phyloP scores from a whole-genome alignment of 1,139 yeast species.

The Pichia sp. region DNA sequence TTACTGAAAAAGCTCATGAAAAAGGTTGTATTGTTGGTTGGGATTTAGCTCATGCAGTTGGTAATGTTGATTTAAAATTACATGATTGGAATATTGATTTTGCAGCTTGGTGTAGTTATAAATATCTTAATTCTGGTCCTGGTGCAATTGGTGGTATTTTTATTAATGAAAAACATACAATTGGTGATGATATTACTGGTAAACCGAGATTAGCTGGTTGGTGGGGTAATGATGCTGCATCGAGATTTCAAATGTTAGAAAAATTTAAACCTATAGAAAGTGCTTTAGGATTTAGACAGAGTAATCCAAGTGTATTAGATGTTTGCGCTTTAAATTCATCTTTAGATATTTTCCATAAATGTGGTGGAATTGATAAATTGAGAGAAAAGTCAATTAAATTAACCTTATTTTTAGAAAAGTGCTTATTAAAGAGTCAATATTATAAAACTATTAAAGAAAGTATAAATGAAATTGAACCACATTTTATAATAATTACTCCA shows the following conservation, averaged over 20 bases:
- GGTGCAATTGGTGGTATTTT: conserved; percentile 85
- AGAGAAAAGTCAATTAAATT: conserved; percentile 52
- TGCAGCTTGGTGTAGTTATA: conserved; percentile 93
- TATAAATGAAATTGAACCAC: conserved; percentile 26
- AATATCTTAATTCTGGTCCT: conserved; percentile 86
- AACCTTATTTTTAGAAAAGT: conserved; percentile 50
- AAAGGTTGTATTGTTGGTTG: conserved; percentile 70
- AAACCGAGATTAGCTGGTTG: conserved; percentile 81
- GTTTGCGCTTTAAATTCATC: conserved; percentile 67
- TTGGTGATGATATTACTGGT: conserved; percentile 33
- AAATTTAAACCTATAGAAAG: conserved; percentile 71
- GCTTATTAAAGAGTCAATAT: conserved; percentile 39
- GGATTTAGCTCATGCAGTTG: conserved; percentile 95
- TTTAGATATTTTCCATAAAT: conserved; percentile 50
- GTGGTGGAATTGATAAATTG: conserved; percentile 58
- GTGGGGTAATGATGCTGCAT: conserved; percentile 83
- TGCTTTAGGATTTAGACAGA: conserved; percentile 83
- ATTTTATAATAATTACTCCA: conserved; percentile 74
- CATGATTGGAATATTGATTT: conserved; percentile 91
- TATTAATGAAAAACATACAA: conserved; percentile 48
- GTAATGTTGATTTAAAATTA: conserved; percentile 67
- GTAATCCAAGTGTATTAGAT: conserved; percentile 87
- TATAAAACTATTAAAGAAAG: conserved; percentile 34
- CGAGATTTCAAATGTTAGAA: conserved; percentile 76
- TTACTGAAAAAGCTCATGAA: conserved; percentile 55